phyloP scores from a whole-genome alignment of 345 rosid genomes.

The Pistacia atlantica region DNA sequence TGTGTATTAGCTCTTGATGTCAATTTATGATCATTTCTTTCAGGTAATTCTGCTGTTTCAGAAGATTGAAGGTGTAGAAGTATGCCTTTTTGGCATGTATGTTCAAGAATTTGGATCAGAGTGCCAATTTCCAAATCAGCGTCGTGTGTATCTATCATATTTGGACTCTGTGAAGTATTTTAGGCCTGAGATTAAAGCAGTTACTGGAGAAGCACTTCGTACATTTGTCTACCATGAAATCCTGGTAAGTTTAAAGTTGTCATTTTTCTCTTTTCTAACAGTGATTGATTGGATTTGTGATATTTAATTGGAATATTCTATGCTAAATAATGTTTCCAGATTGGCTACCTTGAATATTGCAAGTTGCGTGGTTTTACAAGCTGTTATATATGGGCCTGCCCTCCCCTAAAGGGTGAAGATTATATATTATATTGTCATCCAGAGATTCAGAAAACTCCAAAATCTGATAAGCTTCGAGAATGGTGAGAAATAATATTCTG shows the following conservation, averaged over 20 bases:
- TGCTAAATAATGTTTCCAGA: constrained; percentile 50
- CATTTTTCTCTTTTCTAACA: not conserved
- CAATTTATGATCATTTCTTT: constrained; percentile 30
- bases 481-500: constrained; percentile 63
- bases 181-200: constrained; percentile 89
- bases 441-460: constrained; percentile 99
- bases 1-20: constrained; percentile 7
- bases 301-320: constrained; percentile 11
- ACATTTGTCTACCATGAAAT: constrained; percentile 99
- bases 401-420: constrained; percentile 99
- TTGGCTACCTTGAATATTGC: constrained; percentile 98
- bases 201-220: constrained; percentile 95
- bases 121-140: constrained; percentile 88
- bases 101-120: constrained; percentile 99
- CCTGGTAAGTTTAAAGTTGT: constrained; percentile 49
- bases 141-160: constrained; percentile 96
- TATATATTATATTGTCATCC: constrained; percentile 98
- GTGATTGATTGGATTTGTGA: not conserved
- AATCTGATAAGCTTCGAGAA: constrained; percentile 97
- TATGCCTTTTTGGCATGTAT: constrained; percentile 97
- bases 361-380: constrained; percentile 97
- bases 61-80: constrained; percentile 99
- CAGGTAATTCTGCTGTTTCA: constrained; percentile 95
- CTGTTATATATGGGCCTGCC: constrained; percentile 99
- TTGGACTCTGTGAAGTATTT: constrained; percentile 98